A percentile compares a stretch with the other conserved stretches of the same genome.
These are phyloP conservation scores for Tillandsia fasciculata DNA, from an alignment of 176 grass and related monocot genomes.

Conservation along the genomic window DNA sequence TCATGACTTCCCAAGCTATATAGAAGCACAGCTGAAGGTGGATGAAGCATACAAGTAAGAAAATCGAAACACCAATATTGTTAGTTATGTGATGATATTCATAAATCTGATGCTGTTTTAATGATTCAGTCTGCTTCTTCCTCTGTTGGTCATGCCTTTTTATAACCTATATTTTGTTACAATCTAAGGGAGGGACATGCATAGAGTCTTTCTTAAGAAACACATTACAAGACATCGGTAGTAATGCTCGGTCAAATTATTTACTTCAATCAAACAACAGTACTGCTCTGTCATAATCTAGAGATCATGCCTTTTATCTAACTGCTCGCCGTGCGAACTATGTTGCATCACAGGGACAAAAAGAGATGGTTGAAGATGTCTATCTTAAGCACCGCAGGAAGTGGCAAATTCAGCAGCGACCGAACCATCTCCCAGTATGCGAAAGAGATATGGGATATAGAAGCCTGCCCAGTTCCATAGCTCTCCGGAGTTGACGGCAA, in stretches of 20 bases:
- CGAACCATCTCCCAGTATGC: conserved; percentile 91
- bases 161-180: too few species aligned
- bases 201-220: not conserved
- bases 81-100: too few species aligned
- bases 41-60: conserved; percentile 98
- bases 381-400: conserved; percentile 88
- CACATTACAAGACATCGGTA: too few species aligned
- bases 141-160: too few species aligned
- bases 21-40: conserved; percentile 62
- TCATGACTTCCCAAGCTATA: conserved; percentile 87
- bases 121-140: too few species aligned
- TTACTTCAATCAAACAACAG: too few species aligned
- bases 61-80: not conserved
- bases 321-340: conserved; percentile 11
- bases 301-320: not conserved
- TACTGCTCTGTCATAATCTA: not conserved
- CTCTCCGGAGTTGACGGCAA: too few species aligned
- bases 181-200: too few species aligned
- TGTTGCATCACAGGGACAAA: conserved; percentile 49
- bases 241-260: too few species aligned
- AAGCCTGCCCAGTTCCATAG: conserved; percentile 49
- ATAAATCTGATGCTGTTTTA: too few species aligned
- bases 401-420: conserved; percentile 97
- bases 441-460: conserved; percentile 83
- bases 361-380: conserved; percentile 94